These are phyloP conservation scores for Rhizopogon roseolus DNA, from an alignment of 768 basidiomycete species.

Conservation along the genomic window DNA sequence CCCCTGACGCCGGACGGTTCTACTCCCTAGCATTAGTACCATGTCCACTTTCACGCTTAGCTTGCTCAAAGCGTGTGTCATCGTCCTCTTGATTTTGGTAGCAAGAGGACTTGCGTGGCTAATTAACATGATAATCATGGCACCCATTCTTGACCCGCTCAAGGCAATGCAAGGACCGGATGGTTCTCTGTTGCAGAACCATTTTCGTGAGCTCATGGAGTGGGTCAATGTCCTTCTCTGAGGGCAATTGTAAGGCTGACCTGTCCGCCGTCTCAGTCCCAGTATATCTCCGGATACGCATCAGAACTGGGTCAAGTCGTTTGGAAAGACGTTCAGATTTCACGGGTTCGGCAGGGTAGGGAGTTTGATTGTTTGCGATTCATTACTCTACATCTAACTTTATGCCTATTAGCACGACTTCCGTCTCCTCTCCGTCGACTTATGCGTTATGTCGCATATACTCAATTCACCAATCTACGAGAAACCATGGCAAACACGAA, in stretches of 20 bases:
- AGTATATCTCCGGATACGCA: slow-evolving; percentile 34
- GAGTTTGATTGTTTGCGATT: background rate
- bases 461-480: slow-evolving; percentile 44
- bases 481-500: slow-evolving; percentile 54
- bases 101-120: slow-evolving; percentile 36
- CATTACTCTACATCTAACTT: background rate
- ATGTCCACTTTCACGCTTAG: background rate
- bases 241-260: background rate
- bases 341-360: slow-evolving; percentile 50
- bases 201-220: slow-evolving; percentile 43
- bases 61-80: slow-evolving; percentile 22
- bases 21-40: background rate
- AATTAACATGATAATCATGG: slow-evolving; percentile 36
- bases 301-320: slow-evolving; percentile 37
- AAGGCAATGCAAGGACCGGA: slow-evolving; percentile 43
- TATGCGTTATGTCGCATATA: slow-evolving; percentile 43
- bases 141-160: slow-evolving; percentile 46
- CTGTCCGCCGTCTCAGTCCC: slow-evolving; percentile 31
- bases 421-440: slow-evolving; percentile 49
- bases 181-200: slow-evolving; percentile 36
- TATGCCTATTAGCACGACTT: slow-evolving; percentile 40
- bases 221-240: slow-evolving; percentile 20
- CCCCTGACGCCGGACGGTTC: background rate
- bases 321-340: slow-evolving; percentile 49
- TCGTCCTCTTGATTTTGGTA: slow-evolving; percentile 28